Evolutionary conservation across 1,284 basidiomycete genomes (phyloP).

Genomic region (Ganoderma resinaceum): DNA sequence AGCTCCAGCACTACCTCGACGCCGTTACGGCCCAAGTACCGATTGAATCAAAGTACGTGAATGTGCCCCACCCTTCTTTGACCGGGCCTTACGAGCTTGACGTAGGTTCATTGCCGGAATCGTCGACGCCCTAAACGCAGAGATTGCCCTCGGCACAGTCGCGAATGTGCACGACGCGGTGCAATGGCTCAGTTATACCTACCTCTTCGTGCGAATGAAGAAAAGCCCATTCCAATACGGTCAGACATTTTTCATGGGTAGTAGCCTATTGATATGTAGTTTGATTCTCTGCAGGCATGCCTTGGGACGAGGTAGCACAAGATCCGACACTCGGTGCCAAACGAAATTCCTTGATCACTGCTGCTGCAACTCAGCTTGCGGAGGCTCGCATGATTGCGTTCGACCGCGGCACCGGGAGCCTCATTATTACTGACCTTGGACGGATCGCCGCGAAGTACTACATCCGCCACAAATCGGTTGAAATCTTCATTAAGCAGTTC

Average conservation of each 20-base stretch:
- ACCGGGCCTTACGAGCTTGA: background rate
- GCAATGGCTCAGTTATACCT: slow-evolving; percentile 97
- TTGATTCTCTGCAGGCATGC: slow-evolving; percentile 65
- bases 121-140: slow-evolving; percentile 94
- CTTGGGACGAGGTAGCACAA: slow-evolving; percentile 73
- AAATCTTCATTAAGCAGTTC: slow-evolving; percentile 89
- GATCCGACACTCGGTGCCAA: slow-evolving; percentile 84
- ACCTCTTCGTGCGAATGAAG: slow-evolving; percentile 95
- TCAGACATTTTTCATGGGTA: slow-evolving; percentile 36
- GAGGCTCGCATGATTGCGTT: slow-evolving; percentile 87
- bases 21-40: slow-evolving; percentile 91
- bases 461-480: slow-evolving; percentile 87
- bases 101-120: slow-evolving; percentile 86
- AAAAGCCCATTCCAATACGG: slow-evolving; percentile 94
- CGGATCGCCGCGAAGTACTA: slow-evolving; percentile 98
- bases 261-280: background rate
- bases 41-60: slow-evolving; percentile 91
- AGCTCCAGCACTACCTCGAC: slow-evolving; percentile 91
- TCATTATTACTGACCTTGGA: slow-evolving; percentile 88
- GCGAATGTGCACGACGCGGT: slow-evolving; percentile 88
- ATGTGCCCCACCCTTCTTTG: background rate
- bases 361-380: slow-evolving; percentile 78
- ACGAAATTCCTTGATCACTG: slow-evolving; percentile 75
- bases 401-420: slow-evolving; percentile 66
- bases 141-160: slow-evolving; percentile 95